Evolutionary conservation across 2,329 filamentous ascomycete species (phyloP).

Genomic region (Hyphodiscus sp.): DNA sequence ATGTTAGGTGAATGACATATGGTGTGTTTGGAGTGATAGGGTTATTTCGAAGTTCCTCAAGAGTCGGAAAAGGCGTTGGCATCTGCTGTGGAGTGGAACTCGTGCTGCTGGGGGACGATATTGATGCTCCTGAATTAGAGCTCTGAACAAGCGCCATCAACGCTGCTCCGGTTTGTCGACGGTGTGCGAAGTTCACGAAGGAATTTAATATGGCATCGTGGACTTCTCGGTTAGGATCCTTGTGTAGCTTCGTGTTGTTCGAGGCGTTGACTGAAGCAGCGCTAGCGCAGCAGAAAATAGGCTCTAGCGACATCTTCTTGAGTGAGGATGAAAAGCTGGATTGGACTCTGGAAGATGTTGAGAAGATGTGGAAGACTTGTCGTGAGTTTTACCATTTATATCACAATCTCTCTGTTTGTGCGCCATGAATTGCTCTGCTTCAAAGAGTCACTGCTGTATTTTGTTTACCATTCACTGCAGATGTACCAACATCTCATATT

Average conservation of each 20-base stretch:
- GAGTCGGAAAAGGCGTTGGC: slow-evolving; percentile 13
- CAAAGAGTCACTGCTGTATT: neutral
- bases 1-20: slow-evolving; percentile 24
- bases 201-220: slow-evolving; percentile 18
- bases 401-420: neutral
- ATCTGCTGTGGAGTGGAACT: slow-evolving; percentile 1
- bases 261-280: slow-evolving; percentile 4
- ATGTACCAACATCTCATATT: no score
- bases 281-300: slow-evolving; percentile 21
- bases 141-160: slow-evolving; percentile 4
- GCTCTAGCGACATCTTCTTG: neutral
- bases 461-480: neutral
- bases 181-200: slow-evolving; percentile 16
- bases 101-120: neutral
- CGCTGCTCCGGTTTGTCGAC: slow-evolving; percentile 4
- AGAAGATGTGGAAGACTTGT: neutral
- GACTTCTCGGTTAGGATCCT: slow-evolving; percentile 19
- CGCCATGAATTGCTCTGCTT: neutral
- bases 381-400: neutral
- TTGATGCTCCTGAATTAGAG: neutral
- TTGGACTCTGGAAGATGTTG: neutral
- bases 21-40: slow-evolving; percentile 16
- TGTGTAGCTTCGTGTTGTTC: slow-evolving; percentile 10
- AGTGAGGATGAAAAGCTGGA: neutral
- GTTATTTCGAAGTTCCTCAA: slow-evolving; percentile 19